These are phyloP conservation scores for Periconia sp. DNA, from an alignment of 2,329 filamentous ascomycete species.

Conservation along the genomic window DNA sequence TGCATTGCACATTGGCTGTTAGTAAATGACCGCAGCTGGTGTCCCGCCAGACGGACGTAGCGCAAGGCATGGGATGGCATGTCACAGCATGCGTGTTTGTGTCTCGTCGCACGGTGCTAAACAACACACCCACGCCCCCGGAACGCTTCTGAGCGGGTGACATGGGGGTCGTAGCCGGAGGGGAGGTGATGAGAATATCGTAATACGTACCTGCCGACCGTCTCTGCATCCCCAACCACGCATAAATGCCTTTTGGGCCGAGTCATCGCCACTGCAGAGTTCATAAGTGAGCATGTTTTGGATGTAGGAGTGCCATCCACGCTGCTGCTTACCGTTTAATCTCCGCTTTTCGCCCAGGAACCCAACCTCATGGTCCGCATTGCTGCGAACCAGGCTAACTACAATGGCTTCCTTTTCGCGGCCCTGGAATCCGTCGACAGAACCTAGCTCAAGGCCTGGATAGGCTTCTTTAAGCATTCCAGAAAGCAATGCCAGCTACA, in stretches of 20 bases:
- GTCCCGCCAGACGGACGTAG: too few species aligned
- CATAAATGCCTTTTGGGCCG: conserved; percentile 88
- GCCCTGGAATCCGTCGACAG: conserved; percentile 96
- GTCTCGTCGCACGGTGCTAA: too few species aligned
- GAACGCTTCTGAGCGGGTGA: conserved; percentile 5
- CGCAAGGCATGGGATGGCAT: background rate
- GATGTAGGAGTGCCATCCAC: conserved; percentile 11
- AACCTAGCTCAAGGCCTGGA: conserved; percentile 89
- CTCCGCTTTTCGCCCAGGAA: conserved; percentile 91
- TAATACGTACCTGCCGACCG: conserved; percentile 77
- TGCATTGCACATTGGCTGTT: conserved; percentile 50
- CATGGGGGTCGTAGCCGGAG: too few species aligned
- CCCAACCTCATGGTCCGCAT: conserved; percentile 83
- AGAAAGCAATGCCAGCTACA: conserved; percentile 77
- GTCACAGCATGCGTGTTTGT: conserved; percentile 14
- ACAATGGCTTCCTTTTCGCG: conserved; percentile 96
- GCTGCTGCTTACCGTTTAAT: conserved; percentile 75
- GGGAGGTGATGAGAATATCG: conserved; percentile 1
- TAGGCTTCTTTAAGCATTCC: conserved; percentile 78
- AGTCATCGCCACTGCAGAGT: conserved; percentile 85
- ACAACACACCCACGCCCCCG: too few species aligned
- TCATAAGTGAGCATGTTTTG: conserved; percentile 14
- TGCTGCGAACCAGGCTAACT: conserved; percentile 92
- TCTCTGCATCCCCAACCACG: conserved; percentile 92
- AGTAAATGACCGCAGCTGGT: too few species aligned